Base-by-base conservation (phyloP, 106 monocot genomes). In the Dioscorea dumetorum region DNA sequence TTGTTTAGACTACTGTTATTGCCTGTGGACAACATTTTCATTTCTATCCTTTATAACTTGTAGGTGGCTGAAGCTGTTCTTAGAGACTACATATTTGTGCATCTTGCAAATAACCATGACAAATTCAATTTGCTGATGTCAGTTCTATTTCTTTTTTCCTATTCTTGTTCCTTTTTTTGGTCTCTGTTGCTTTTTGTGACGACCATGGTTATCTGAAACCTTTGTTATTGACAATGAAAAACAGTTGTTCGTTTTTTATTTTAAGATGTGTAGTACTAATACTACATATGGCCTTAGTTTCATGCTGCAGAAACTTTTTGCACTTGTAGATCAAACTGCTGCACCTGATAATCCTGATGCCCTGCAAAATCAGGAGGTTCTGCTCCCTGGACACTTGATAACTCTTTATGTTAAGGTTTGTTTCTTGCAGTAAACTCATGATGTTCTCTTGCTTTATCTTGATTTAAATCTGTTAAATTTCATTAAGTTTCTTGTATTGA, bases 241-340 rank as follows among this genome's bases (percentile, higher is more conserved):
- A 41, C 41, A 6, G 10, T 41, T 41, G 5, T 41, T 41, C 10
- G 41, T 41, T 41, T 41, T 41, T 41, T 10, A 41, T 41, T 54
- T 54, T 54, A 54, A 54, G 5, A 14, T 54, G 12, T 51, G 23
- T 18, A 20, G 18, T 69, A 48, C 8, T 63, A 33, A 67, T 14
- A 33, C 61, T 2, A 8, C 49, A 21, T 64, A 62, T 67, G 31
- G 51, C 48, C 65, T 15, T 80, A 95, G 95, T 74, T 97, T 97
- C 80, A 87, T 97, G 87, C 73, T 97, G 74, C 97, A 97, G 84
- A 97, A 97, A 65, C 86, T 97, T 33, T 97, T 80, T 84, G 91
- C 92, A 28, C 74, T 97, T 67, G 92, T 92, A 9, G 97, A 97
- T 81, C 82, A 87, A 70, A 97, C 88, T 74, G 82, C 87, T 58